These are phyloP conservation scores for Sicyos edulis DNA, from an alignment of 306 rosid species.

Conservation along the genomic window DNA sequence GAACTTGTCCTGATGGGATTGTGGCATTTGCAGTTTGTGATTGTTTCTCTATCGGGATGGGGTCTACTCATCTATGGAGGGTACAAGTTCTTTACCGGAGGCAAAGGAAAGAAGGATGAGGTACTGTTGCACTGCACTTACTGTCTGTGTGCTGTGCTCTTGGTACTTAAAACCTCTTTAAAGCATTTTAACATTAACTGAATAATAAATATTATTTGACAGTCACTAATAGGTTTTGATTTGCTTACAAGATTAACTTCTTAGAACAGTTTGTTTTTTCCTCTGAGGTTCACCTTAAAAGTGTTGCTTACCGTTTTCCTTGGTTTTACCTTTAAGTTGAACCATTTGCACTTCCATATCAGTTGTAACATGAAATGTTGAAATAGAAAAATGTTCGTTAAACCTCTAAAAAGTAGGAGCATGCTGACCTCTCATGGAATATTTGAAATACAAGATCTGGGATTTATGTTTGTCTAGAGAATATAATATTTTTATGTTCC, in stretches of 20 bases:
- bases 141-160: background rate
- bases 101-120: slow-evolving; percentile 86
- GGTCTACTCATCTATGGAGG: slow-evolving; percentile 51
- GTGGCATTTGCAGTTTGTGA: slow-evolving; percentile 57
- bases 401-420: background rate
- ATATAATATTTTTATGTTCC: background rate
- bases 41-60: slow-evolving; percentile 79
- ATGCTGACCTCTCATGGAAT: background rate
- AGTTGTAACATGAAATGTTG: background rate
- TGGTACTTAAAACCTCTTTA: background rate
- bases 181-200: background rate
- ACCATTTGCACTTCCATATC: background rate
- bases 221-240: background rate
- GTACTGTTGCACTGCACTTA: slow-evolving; percentile 38
- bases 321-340: background rate
- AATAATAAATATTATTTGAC: background rate
- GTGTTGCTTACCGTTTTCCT: background rate
- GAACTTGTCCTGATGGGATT: slow-evolving; percentile 26
- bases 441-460: background rate
- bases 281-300: background rate
- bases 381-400: background rate
- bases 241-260: background rate
- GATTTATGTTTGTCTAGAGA: background rate
- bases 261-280: background rate
- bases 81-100: slow-evolving; percentile 60